A percentile compares a stretch with the other conserved stretches of the same genome.
phyloP scores from a whole-genome alignment of 345 rosid genomes.

The Pistacia vera region DNA sequence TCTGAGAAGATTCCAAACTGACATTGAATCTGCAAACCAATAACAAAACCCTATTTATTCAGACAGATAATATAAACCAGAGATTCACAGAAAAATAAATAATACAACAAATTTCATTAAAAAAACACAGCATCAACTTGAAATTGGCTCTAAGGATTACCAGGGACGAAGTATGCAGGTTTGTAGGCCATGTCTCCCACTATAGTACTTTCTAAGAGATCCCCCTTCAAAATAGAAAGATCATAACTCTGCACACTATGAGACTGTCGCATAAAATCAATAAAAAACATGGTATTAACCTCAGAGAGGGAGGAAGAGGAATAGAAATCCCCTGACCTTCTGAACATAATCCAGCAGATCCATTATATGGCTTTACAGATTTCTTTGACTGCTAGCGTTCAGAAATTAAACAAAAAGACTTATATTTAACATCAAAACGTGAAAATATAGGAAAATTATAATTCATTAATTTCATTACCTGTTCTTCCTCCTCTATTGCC shows the following conservation, averaged over 20 bases:
- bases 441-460: background rate
- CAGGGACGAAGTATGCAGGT: constrained; percentile 97
- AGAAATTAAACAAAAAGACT: background rate
- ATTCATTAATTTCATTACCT: constrained; percentile 45
- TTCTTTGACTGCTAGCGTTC: too few relatives aligned
- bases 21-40: constrained; percentile 88
- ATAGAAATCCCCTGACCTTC: constrained; percentile 62
- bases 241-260: constrained; percentile 47
- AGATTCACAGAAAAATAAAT: background rate
- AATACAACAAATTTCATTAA: background rate
- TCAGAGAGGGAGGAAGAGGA: constrained; percentile 13
- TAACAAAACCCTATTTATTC: constrained; percentile 16
- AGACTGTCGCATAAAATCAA: constrained; percentile 39
- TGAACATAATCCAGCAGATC: constrained; percentile 92
- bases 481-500: constrained; percentile 99
- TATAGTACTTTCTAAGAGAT: constrained; percentile 72
- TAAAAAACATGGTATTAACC: constrained; percentile 24
- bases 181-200: constrained; percentile 97
- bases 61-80: constrained; percentile 3
- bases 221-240: constrained; percentile 92
- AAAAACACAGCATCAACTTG: background rate
- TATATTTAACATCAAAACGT: background rate
- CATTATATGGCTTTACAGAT: constrained; percentile 35
- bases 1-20: constrained; percentile 99
- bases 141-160: constrained; percentile 42